Evolutionary conservation across 2,329 filamentous ascomycete genomes (phyloP).

Genomic region (Lachnellula suecica): DNA sequence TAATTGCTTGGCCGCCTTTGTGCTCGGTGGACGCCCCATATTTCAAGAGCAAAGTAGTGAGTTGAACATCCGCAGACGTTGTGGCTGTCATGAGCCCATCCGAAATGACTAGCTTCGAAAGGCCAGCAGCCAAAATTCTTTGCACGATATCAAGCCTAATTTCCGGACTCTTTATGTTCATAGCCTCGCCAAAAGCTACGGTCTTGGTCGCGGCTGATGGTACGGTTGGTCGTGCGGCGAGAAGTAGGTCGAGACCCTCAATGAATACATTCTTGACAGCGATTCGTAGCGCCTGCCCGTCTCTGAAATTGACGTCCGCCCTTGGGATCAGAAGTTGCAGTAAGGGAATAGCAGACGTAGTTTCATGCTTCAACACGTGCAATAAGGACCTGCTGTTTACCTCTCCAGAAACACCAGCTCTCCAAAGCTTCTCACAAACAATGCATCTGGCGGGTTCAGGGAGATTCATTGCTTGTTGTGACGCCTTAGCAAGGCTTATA

Average conservation of each 20-base stretch:
- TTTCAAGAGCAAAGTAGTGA: slow-evolving; percentile 10
- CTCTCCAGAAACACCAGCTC: slow-evolving; percentile 14
- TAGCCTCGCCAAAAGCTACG: slow-evolving; percentile 9
- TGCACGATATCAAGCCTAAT: slow-evolving; percentile 1
- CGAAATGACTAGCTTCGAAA: slow-evolving; percentile 6
- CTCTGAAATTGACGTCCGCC: slow-evolving; percentile 14
- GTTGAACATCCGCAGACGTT: slow-evolving; percentile 3
- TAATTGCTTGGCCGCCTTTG: slow-evolving; percentile 8
- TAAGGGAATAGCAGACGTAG: background rate
- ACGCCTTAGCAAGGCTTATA: slow-evolving; percentile 29
- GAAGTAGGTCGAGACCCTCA: slow-evolving; percentile 15
- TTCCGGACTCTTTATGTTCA: slow-evolving; percentile 6
- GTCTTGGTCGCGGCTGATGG: slow-evolving; percentile 6
- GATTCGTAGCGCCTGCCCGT: slow-evolving; percentile 8
- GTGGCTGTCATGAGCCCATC: slow-evolving; percentile 13
- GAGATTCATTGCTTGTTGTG: slow-evolving; percentile 9
- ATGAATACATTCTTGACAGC: slow-evolving; percentile 5
- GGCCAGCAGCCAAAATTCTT: slow-evolving; percentile 6
- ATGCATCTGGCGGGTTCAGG: slow-evolving; percentile 6
- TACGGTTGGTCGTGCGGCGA: slow-evolving; percentile 1
- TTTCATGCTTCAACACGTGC: background rate
- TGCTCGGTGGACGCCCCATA: slow-evolving; percentile 14
- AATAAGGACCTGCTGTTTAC: slow-evolving; percentile 11
- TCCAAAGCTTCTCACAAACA: slow-evolving; percentile 17
- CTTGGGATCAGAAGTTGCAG: slow-evolving; percentile 11